Conservation (phyloP, 129 eudicot genomes). For the Helianthus tuberosus region DNA sequence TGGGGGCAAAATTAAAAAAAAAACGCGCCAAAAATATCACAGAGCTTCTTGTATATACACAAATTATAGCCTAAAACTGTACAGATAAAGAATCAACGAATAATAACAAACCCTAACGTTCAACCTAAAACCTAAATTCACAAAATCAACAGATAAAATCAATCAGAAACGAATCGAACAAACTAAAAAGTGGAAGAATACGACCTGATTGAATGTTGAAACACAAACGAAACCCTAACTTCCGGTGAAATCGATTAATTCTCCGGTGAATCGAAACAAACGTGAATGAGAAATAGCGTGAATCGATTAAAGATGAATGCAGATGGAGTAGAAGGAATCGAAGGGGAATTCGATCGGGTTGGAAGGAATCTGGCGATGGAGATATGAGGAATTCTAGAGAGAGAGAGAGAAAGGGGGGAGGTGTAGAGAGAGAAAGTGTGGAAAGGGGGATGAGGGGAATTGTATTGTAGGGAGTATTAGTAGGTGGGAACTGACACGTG, state of each 20-base stretch:
- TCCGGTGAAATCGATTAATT: neutral
- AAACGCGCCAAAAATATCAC: slow-evolving; percentile 73
- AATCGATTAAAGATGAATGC: slow-evolving; percentile 9
- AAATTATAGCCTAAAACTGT: neutral
- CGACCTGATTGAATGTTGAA: slow-evolving; percentile 26
- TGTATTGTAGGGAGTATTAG: slow-evolving; percentile 16
- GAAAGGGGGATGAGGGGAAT: slow-evolving; percentile 26
- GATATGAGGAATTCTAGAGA: slow-evolving; percentile 21
- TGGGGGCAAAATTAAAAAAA: slow-evolving; percentile 56
- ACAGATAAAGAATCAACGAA: slow-evolving; percentile 48
- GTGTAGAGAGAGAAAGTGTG: slow-evolving; percentile 21
- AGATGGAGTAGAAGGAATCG: slow-evolving; percentile 4
- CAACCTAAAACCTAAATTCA: slow-evolving; percentile 21
- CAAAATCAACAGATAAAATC: neutral
- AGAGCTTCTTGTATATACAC: slow-evolving; percentile 34
- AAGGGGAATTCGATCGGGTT: slow-evolving; percentile 18
- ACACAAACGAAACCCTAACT: slow-evolving; percentile 8
- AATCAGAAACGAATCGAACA: neutral
- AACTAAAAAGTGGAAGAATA: slow-evolving; percentile 10
- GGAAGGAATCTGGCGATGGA: slow-evolving; percentile 29
- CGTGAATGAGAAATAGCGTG: neutral
- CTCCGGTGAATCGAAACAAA: neutral
- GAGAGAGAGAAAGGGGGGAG: slow-evolving; percentile 4
- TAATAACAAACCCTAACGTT: slow-evolving; percentile 27
- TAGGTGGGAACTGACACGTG: slow-evolving; percentile 44